These are phyloP conservation scores for Aspergillus niger DNA, from an alignment of 2,329 filamentous ascomycete species.

Conservation along the genomic window DNA sequence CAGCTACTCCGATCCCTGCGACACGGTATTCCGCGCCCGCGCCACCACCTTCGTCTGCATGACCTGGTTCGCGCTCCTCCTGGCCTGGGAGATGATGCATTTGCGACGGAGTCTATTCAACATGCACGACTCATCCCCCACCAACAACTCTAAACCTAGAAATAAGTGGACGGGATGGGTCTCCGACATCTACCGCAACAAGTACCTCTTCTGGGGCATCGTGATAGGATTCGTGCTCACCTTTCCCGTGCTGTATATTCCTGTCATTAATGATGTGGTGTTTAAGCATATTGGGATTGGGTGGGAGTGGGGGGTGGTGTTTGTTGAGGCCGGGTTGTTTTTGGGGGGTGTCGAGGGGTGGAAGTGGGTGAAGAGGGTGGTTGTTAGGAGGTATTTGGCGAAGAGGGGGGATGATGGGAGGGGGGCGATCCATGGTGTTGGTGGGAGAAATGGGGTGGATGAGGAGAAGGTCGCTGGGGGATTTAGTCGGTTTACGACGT, in stretches of 20 bases:
- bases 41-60: slow-evolving; percentile 73
- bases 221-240: slow-evolving; percentile 59
- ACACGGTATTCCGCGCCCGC: slow-evolving; percentile 69
- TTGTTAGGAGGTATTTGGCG: slow-evolving; percentile 40
- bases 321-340: slow-evolving; percentile 63
- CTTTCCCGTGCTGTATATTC: slow-evolving; percentile 68
- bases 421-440: background rate
- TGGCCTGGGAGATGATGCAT: slow-evolving; percentile 77
- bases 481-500: slow-evolving; percentile 37
- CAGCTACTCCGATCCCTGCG: slow-evolving; percentile 56
- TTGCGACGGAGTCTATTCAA: slow-evolving; percentile 73
- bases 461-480: slow-evolving; percentile 20
- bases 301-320: slow-evolving; percentile 71
- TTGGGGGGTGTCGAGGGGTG: slow-evolving; percentile 65
- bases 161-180: slow-evolving; percentile 68
- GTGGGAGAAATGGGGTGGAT: slow-evolving; percentile 1
- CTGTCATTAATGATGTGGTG: slow-evolving; percentile 64
- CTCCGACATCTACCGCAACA: slow-evolving; percentile 68
- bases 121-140: slow-evolving; percentile 53
- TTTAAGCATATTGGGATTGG: slow-evolving; percentile 67
- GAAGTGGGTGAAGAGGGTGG: slow-evolving; percentile 67
- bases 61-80: slow-evolving; percentile 74
- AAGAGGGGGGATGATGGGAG: background rate
- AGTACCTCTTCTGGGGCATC: slow-evolving; percentile 70
- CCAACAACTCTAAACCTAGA: slow-evolving; percentile 39